Evolutionary conservation across 2,329 filamentous ascomycete species (phyloP).

Genomic region (Zymoseptoria pseudotritici): DNA sequence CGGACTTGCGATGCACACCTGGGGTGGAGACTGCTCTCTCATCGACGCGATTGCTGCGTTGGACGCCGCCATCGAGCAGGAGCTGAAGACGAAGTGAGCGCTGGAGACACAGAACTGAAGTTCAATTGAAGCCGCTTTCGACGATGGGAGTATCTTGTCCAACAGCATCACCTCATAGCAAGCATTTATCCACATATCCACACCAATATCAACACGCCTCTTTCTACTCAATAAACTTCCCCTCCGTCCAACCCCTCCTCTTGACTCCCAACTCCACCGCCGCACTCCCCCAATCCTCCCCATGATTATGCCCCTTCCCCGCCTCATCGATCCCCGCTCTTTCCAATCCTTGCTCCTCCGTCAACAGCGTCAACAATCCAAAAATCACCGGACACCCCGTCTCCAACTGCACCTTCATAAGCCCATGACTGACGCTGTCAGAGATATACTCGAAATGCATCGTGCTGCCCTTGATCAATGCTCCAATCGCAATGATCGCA

Average conservation of each 20-base stretch:
- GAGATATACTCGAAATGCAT: constrained; percentile 99
- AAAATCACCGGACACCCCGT: constrained; percentile 84
- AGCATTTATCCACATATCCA: background rate
- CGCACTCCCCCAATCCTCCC: constrained; percentile 89
- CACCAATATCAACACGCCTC: background rate
- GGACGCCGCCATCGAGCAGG: constrained; percentile 30
- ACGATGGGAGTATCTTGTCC: background rate
- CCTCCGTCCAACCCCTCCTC: constrained; percentile 73
- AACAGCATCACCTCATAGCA: background rate
- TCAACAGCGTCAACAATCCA: constrained; percentile 81
- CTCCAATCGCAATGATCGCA: constrained; percentile 88
- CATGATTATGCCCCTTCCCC: constrained; percentile 72
- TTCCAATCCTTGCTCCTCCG: constrained; percentile 76
- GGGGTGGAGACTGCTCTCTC: constrained; percentile 28
- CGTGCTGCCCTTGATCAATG: constrained; percentile 96
- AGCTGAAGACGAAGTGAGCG: constrained; percentile 16
- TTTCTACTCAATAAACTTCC: constrained; percentile 47
- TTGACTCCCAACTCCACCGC: constrained; percentile 92
- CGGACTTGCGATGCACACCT: constrained; percentile 36
- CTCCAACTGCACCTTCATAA: constrained; percentile 93
- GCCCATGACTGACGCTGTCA: constrained; percentile 78
- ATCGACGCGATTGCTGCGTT: constrained; percentile 35
- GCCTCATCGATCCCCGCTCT: constrained; percentile 61
- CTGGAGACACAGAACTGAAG: background rate
- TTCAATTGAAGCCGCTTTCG: background rate